A percentile compares a stretch with the other conserved stretches of the same genome.
These are phyloP conservation scores for Arbutus unedo DNA, from an alignment of 148 eudicot genomes.

Conservation along the genomic window DNA sequence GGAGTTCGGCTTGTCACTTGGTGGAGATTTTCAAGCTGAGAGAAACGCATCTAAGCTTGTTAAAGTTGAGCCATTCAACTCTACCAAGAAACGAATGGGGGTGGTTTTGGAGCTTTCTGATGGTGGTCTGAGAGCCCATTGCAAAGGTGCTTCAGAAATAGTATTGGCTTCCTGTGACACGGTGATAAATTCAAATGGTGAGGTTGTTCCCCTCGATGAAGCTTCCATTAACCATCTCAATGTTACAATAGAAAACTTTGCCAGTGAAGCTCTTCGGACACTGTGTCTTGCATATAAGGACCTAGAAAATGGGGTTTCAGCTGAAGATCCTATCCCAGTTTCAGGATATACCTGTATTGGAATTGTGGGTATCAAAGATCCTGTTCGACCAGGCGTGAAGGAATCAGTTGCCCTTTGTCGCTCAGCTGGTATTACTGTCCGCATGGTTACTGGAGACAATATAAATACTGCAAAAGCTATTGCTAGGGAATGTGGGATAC, in stretches of 20 bases:
- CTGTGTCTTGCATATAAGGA: constrained; percentile 86
- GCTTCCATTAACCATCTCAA: constrained; percentile 48
- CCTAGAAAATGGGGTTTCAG: constrained; percentile 55
- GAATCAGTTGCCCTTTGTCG: constrained; percentile 95
- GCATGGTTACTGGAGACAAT: constrained; percentile 98
- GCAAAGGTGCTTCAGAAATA: constrained; percentile 96
- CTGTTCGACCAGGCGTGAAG: constrained; percentile 93
- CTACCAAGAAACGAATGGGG: constrained; percentile 90
- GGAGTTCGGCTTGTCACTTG: constrained; percentile 76
- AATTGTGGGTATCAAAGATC: constrained; percentile 95
- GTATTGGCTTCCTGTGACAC: constrained; percentile 84
- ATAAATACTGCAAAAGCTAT: constrained; percentile 97
- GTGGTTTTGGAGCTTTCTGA: constrained; percentile 71
- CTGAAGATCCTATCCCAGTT: constrained; percentile 55
- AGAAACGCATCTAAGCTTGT: constrained; percentile 54
- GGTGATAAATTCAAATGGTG: constrained; percentile 64
- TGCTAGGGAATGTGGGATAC: constrained; percentile 99
- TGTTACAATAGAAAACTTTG: constrained; percentile 68
- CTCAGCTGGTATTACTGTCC: constrained; percentile 85
- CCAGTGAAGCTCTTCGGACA: constrained; percentile 82
- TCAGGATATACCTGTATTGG: constrained; percentile 86
- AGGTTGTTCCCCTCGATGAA: constrained; percentile 68
- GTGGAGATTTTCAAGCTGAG: constrained; percentile 77
- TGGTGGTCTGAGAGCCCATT: constrained; percentile 72
- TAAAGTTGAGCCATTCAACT: constrained; percentile 94